Conservation (phyloP, 1,139 yeast genomes). For the Saccharomyces pastorianus region DNA sequence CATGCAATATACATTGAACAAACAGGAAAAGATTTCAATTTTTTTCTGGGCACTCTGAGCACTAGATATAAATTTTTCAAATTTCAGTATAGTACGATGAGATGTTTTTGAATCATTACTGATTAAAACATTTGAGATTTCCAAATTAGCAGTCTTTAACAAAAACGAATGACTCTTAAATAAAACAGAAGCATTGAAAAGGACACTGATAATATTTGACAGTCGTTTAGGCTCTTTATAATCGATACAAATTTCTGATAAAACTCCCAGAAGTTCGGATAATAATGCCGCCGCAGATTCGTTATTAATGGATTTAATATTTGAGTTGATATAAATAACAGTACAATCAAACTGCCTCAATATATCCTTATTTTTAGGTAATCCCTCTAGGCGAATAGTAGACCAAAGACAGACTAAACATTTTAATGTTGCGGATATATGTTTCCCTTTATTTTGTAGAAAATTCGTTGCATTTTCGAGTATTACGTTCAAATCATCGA, state of each 20-base stretch:
- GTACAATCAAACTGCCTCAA: slow-evolving; percentile 15
- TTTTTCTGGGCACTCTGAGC: slow-evolving; percentile 6
- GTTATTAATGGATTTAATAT: slow-evolving; percentile 4
- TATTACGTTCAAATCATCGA: background rate
- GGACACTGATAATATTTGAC: slow-evolving; percentile 29
- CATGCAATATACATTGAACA: slow-evolving; percentile 18
- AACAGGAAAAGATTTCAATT: slow-evolving; percentile 11
- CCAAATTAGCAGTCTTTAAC: slow-evolving; percentile 11
- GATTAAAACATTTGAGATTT: slow-evolving; percentile 7
- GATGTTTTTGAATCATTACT: slow-evolving; percentile 4
- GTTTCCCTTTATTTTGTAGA: background rate
- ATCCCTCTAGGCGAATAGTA: background rate
- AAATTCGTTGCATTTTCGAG: background rate
- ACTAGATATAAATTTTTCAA: slow-evolving; percentile 21
- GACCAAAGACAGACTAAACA: background rate
- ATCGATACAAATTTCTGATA: slow-evolving; percentile 16
- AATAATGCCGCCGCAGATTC: background rate
- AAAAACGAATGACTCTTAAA: slow-evolving; percentile 11
- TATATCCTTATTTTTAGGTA: slow-evolving; percentile 5
- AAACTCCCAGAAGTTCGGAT: slow-evolving; percentile 4
- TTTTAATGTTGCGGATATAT: background rate
- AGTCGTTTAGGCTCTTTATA: slow-evolving; percentile 25
- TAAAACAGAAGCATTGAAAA: slow-evolving; percentile 26
- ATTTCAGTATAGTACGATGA: slow-evolving; percentile 16
- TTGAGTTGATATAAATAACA: slow-evolving; percentile 13